Base-by-base conservation (phyloP, 2,329 filamentous ascomycete genomes). In the Rhinocladiella mackenziei region DNA sequence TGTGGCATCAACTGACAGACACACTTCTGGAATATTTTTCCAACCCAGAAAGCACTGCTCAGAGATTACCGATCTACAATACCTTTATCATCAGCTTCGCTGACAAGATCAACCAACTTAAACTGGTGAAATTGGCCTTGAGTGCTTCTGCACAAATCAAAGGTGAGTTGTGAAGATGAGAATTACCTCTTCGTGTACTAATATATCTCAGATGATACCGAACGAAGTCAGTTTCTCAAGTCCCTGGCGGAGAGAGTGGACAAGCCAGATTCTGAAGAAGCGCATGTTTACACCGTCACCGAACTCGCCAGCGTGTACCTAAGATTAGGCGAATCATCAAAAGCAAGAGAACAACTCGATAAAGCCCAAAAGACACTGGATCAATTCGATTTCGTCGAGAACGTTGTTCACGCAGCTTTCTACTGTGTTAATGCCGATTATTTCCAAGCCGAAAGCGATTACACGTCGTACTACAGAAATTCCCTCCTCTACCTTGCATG, bases 1-100 rank as follows among this genome's bases (percentile, higher is more conserved):
- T 98, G 70, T 98, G 92, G 92, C 92, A 98, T 73, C 89, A 98
- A 71, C 84, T 98, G 57, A 98, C 92, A 25, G 85, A 95, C 62
- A 76, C 83, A 40, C 78, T 98, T 44, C 75, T 95, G 58, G 78
- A 86, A 56, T 96, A 91, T 77, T 98, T 96, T 73, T 82, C 83
- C 61, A 72, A 86, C 58, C 77, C 85, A 32, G 80, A 83, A 62
- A 97, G 89, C 68, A 84, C 81, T 44, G 75, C 80, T 46, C 88
- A 94, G 71, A 84, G 91, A 62, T 78, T 98, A 71, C 75, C 82
- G 48, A 84, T 98, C 68, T 98, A 92, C 76, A 88, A 92, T 71
- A 82, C 81, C 59, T 98, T 98, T 73, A 85, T 98, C 67, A 80
- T 91, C 66, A 92, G 85, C 68, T 98, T 98, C 64, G 88, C 89